Base-by-base conservation (phyloP, 148 eudicot species). In the Camellia lanceoleosa region DNA sequence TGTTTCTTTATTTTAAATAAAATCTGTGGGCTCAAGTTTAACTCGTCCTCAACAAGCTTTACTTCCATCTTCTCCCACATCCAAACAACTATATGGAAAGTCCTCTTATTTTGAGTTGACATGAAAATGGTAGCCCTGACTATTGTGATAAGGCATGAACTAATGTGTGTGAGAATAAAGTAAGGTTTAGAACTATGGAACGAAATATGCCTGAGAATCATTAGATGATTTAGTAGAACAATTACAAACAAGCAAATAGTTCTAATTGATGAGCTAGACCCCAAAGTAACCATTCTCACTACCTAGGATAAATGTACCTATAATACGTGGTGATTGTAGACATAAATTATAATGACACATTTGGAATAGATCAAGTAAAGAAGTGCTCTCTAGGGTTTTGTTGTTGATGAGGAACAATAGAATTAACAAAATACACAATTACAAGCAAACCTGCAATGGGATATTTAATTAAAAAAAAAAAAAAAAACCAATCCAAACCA, bases 11-110 rank as follows among this genome's bases (percentile, higher is more conserved):
- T 19, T 70, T 70, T 71, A 47, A n/a, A 71, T n/a, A n/a, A n/a
- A 71, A n/a, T 68, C 20, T 68, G 3, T 67, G 47, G 19, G 72
- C 19, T 68, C 51, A 43, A 43, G 52, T 44, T 68, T 44, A 68
- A 68, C 20, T 68, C 51, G 18, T 43, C 72, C 72, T 16, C 72
- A 42, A 44, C 72, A 68, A 68, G 52, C 52, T 68, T 42, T 67
- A 67, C n/a, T 67, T 47, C 71, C 20, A 47, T 44, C 52, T 44
- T 68, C 51, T 44, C 51, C 47, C 15, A 44, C 44, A 14, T 68
- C 7, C 72, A 68, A 68, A 15, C 71, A 68, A 12, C 71, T 43
- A 9, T 43, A 68, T 43, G 51, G 9, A 43, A 68, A 68, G 20
- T n/a, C 51, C 72, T 43, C 52, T 68, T 3, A 68, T 43, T 68